phyloP scores from a whole-genome alignment of 345 rosid species.

The Pelargonium nanum region DNA sequence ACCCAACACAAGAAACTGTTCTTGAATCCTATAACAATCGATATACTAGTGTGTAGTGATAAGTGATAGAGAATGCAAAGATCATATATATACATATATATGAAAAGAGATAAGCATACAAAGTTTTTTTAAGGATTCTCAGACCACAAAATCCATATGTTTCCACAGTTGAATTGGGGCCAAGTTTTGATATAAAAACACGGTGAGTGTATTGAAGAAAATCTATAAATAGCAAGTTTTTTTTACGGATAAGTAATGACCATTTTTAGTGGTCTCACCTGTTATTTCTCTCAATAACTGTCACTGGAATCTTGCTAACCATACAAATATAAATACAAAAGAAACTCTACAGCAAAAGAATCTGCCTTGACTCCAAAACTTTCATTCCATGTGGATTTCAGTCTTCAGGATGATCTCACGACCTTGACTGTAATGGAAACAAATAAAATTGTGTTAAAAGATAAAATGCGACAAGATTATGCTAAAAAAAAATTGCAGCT shows the following conservation, averaged over 20 bases:
- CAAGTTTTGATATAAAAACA: neutral
- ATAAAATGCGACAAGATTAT: too few species aligned
- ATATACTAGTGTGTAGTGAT: neutral
- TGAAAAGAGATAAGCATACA: neutral
- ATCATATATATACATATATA: too few species aligned
- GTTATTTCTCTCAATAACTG: too few species aligned
- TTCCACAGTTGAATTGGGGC: neutral
- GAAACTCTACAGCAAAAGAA: neutral
- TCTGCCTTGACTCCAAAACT: neutral
- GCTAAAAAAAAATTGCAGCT: too few species aligned
- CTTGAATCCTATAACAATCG: too few species aligned
- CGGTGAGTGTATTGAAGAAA: neutral
- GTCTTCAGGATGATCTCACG: neutral
- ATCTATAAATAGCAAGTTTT: neutral
- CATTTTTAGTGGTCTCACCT: too few species aligned
- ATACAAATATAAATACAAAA: too few species aligned
- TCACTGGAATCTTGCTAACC: neutral
- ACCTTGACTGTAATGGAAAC: neutral
- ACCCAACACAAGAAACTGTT: neutral
- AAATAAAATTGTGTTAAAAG: too few species aligned
- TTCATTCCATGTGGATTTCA: neutral
- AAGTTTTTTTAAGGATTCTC: neutral
- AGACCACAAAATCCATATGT: neutral
- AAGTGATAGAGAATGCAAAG: neutral
- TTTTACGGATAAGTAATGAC: too few species aligned